Conservation (phyloP, 495 filamentous ascomycete genomes). For the Bacidia rubella region DNA sequence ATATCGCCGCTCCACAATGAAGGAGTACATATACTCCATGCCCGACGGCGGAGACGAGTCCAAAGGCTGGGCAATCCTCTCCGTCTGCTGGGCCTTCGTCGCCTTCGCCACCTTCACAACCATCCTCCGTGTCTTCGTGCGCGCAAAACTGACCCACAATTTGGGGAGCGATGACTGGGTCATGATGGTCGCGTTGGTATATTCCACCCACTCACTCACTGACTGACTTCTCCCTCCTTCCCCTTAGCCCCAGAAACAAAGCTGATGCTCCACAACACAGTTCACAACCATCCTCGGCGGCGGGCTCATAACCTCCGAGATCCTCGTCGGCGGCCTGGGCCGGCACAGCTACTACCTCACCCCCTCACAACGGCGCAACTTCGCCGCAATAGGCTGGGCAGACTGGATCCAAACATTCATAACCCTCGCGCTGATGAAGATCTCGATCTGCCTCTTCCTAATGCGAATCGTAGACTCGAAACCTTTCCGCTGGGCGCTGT, state of each 20-base stretch:
- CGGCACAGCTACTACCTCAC: slow-evolving; percentile 14
- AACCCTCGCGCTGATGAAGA: slow-evolving; percentile 12
- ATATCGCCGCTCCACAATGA: background rate
- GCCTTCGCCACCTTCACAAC: slow-evolving; percentile 12
- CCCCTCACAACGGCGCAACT: slow-evolving; percentile 5
- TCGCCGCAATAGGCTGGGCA: slow-evolving; percentile 10
- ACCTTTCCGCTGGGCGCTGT: slow-evolving; percentile 2
- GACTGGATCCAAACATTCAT: slow-evolving; percentile 18
- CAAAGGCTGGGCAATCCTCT: slow-evolving; percentile 14
- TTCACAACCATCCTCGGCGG: slow-evolving; percentile 12
- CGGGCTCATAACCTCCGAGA: slow-evolving; percentile 11
- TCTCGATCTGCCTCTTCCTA: slow-evolving; percentile 16
- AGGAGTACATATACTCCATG: slow-evolving; percentile 8
- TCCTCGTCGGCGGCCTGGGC: slow-evolving; percentile 12
- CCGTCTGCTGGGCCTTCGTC: slow-evolving; percentile 14
- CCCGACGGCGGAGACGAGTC: slow-evolving; percentile 9
- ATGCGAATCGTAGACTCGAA: slow-evolving; percentile 12
- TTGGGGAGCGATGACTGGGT: slow-evolving; percentile 13
- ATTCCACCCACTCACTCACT: background rate
- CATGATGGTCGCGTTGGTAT: slow-evolving; percentile 14
- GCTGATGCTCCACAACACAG: background rate
- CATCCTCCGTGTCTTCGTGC: slow-evolving; percentile 10
- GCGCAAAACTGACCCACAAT: slow-evolving; percentile 12
- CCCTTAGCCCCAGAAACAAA: too few relatives aligned
- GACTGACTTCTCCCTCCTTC: background rate